These are phyloP conservation scores for Sergeia podlipaevii DNA, from an alignment of 208 protist genomes.

Conservation along the genomic window DNA sequence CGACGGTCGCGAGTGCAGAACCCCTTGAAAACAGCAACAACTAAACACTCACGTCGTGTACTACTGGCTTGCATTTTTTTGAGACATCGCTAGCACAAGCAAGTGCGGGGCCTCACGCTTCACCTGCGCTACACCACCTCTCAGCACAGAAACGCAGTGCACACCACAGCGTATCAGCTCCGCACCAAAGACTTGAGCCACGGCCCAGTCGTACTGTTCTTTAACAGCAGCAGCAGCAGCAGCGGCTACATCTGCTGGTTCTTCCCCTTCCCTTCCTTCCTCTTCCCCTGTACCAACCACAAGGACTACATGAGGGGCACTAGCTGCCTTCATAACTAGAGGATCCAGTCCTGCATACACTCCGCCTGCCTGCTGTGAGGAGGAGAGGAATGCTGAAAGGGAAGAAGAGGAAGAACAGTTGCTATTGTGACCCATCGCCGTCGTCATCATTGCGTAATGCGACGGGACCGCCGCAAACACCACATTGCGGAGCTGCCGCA, in stretches of 20 bases:
- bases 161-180: slow-evolving; percentile 46
- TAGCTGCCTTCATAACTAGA: slow-evolving; percentile 24
- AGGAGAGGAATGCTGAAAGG: neutral
- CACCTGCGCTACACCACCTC: slow-evolving; percentile 44
- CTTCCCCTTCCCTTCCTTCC: neutral
- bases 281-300: slow-evolving; percentile 3
- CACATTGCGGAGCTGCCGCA: too few species aligned
- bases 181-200: slow-evolving; percentile 35
- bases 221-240: too few species aligned
- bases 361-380: neutral
- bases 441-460: too few species aligned
- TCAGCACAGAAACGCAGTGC: slow-evolving; percentile 59
- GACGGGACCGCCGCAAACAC: too few species aligned
- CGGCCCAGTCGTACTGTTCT: slow-evolving; percentile 14
- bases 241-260: neutral
- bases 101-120: slow-evolving; percentile 32
- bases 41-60: too few species aligned
- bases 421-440: too few species aligned
- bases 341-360: neutral
- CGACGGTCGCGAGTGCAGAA: too few species aligned
- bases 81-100: too few species aligned
- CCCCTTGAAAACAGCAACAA: too few species aligned
- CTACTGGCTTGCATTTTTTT: too few species aligned
- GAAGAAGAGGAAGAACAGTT: too few species aligned
- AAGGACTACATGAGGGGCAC: slow-evolving; percentile 35